Evolutionary conservation across 1,284 basidiomycete species (phyloP).

Genomic region (Leccinum pallidistipes): DNA sequence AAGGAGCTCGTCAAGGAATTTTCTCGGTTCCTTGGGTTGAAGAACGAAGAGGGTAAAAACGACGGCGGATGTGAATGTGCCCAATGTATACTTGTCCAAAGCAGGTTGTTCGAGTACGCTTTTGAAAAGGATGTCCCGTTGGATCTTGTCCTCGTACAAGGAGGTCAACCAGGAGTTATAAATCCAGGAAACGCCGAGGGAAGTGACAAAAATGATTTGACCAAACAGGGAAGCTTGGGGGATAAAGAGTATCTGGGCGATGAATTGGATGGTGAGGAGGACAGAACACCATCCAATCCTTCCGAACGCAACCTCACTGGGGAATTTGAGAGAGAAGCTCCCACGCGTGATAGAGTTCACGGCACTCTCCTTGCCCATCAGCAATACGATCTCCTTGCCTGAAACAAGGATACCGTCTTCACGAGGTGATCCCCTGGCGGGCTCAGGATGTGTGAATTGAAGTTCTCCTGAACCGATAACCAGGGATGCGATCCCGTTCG

Average conservation of each 20-base stretch:
- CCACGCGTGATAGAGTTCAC: neutral
- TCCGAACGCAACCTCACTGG: neutral
- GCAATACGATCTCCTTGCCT: neutral
- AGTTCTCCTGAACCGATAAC: neutral
- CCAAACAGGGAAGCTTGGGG: too few relatives aligned
- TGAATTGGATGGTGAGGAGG: neutral
- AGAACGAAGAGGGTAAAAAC: neutral
- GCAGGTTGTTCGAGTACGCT: accelerated
- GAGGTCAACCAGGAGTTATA: neutral
- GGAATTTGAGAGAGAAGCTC: neutral
- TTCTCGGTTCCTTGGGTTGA: neutral
- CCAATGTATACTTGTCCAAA: neutral
- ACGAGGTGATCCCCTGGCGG: neutral
- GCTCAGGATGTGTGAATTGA: neutral
- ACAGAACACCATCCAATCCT: neutral
- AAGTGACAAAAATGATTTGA: constrained; percentile 1
- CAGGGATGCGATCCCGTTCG: neutral
- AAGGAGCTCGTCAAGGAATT: neutral
- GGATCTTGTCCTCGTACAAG: neutral
- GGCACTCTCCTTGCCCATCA: neutral
- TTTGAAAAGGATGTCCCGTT: neutral
- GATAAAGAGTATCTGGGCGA: constrained; percentile 1
- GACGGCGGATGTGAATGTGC: neutral
- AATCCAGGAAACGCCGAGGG: neutral
- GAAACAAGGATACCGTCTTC: neutral